Percentiles rank a stretch among this genome's conserved stretches.
These are phyloP conservation scores for Tilletia indica DNA, from an alignment of 1,284 basidiomycete genomes.

Conservation along the genomic window DNA sequence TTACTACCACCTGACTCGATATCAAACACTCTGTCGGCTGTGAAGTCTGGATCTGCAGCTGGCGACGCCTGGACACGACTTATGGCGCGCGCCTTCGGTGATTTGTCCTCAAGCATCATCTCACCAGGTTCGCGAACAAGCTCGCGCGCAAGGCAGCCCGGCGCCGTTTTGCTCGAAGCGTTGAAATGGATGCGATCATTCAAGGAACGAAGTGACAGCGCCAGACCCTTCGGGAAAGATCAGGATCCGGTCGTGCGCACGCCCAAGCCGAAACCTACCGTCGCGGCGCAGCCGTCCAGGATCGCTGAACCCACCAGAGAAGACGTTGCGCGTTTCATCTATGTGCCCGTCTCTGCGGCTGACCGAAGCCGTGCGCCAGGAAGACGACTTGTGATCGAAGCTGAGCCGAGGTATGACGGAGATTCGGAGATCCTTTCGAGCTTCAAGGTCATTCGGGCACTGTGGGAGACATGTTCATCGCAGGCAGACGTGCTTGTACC, in stretches of 20 bases:
- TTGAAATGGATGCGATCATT: constrained; percentile 9
- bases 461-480: neutral
- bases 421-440: too few species aligned
- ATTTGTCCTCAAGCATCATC: neutral
- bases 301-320: neutral
- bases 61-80: constrained; percentile 12
- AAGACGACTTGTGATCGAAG: constrained; percentile 2
- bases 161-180: constrained; percentile 2
- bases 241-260: neutral
- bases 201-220: neutral
- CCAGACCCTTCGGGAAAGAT: neutral
- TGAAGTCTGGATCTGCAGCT: neutral
- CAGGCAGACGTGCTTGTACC: constrained; percentile 7
- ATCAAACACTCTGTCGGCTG: neutral
- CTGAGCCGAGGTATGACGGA: neutral
- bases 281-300: too few species aligned
- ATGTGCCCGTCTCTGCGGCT: neutral
- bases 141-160: neutral
- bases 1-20: constrained; percentile 1
- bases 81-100: constrained; percentile 8
- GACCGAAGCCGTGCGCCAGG: neutral
- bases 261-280: neutral
- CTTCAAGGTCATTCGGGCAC: neutral
- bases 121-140: neutral
- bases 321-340: constrained; percentile 13